Percentiles rank a stretch among this genome's conserved stretches.
Evolutionary conservation across 2,329 filamentous ascomycete species (phyloP).

Genomic region (Fusarium vanettenii): DNA sequence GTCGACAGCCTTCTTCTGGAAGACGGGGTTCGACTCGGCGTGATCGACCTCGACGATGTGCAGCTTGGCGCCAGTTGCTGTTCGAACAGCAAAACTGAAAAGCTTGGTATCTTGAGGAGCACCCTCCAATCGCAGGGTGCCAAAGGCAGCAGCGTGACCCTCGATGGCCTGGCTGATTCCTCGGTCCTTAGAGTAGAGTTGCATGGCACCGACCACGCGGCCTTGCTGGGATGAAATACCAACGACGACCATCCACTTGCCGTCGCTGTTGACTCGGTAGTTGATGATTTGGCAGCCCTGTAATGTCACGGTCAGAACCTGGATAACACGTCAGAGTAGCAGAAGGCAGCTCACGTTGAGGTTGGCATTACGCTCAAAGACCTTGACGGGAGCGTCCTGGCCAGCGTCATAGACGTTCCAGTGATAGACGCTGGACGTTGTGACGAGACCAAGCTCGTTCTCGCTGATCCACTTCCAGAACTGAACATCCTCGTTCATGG

Average conservation of each 20-base stretch:
- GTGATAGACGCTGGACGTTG: constrained; percentile 91
- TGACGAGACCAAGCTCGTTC: constrained; percentile 87
- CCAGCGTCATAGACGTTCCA: constrained; percentile 95
- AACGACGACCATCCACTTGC: constrained; percentile 98
- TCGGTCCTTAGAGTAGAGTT: constrained; percentile 94
- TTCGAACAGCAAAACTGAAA: constrained; percentile 95
- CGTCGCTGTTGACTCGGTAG: constrained; percentile 94
- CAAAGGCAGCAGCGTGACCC: constrained; percentile 95
- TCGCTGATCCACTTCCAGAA: constrained; percentile 99
- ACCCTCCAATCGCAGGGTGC: constrained; percentile 87
- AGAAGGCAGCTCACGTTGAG: constrained; percentile 72
- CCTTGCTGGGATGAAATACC: constrained; percentile 95
- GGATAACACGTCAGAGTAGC: neutral
- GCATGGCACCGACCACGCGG: constrained; percentile 94
- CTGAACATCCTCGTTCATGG: constrained; percentile 96
- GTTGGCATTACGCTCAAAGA: constrained; percentile 95
- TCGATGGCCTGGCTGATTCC: constrained; percentile 98
- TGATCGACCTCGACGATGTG: constrained; percentile 99
- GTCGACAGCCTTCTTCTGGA: constrained; percentile 96
- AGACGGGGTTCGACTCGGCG: constrained; percentile 86
- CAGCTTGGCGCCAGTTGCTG: constrained; percentile 89
- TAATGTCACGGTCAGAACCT: constrained; percentile 30
- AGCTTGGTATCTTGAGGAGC: constrained; percentile 92
- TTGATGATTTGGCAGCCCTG: constrained; percentile 99
- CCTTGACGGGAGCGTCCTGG: constrained; percentile 84